Percentiles rank a stretch among this genome's conserved stretches.
Conservation (phyloP, 2,329 filamentous ascomycete genomes). For the Ophiocordyceps australis region DNA sequence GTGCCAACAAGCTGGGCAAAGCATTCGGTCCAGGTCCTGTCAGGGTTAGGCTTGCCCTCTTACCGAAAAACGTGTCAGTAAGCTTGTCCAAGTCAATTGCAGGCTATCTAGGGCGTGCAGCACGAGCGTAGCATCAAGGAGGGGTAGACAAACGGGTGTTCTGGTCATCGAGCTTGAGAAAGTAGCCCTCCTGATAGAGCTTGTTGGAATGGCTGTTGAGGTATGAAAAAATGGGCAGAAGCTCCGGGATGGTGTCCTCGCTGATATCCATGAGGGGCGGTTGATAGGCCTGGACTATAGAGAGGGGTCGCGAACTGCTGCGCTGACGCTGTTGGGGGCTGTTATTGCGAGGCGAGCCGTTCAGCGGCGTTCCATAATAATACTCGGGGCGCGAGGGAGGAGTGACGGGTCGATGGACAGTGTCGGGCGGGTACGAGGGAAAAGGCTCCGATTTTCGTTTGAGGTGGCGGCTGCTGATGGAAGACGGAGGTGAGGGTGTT, state of each 20-base stretch:
- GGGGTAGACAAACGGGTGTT: conserved; percentile 56
- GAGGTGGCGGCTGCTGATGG: conserved; percentile 17
- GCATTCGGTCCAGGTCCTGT: conserved; percentile 88
- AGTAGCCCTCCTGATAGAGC: conserved; percentile 94
- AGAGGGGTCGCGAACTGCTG: conserved; percentile 52
- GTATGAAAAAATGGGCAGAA: conserved; percentile 85
- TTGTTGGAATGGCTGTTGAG: conserved; percentile 94
- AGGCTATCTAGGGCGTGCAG: too few species aligned
- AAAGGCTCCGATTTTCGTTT: conserved; percentile 14
- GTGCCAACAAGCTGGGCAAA: conserved; percentile 95
- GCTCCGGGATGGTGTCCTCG: conserved; percentile 75
- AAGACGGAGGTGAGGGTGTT: conserved; percentile 24
- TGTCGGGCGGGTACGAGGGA: conserved; percentile 8
- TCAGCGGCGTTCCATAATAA: conserved; percentile 21
- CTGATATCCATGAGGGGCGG: conserved; percentile 73
- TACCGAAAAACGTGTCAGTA: conserved; percentile 3
- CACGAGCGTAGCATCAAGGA: background rate
- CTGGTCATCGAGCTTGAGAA: conserved; percentile 88
- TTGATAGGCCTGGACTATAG: conserved; percentile 73
- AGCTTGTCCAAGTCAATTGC: too few species aligned
- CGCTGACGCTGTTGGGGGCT: conserved; percentile 21
- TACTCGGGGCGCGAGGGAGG: conserved; percentile 19
- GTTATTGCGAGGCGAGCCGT: conserved; percentile 20
- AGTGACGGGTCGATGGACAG: conserved; percentile 16
- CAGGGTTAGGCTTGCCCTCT: conserved; percentile 76